Evolutionary conservation across 192 early-diverging fungal genomes (phyloP).

Genomic region (Tieghemiomyces parasiticus): DNA sequence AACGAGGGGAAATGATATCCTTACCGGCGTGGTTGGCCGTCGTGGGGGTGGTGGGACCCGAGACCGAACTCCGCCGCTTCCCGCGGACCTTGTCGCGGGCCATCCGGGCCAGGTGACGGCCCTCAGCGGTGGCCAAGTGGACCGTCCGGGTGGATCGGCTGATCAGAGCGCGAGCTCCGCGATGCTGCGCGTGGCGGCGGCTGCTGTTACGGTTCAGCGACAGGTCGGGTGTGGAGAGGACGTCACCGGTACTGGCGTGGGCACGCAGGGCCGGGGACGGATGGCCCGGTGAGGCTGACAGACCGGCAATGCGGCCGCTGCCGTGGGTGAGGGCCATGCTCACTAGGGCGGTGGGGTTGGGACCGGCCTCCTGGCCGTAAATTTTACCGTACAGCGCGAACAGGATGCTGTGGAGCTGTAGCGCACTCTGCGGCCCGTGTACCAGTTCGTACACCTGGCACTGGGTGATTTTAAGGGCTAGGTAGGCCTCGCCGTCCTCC

Average conservation of each 20-base stretch:
- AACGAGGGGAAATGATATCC: not conserved
- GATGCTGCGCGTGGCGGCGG: not conserved
- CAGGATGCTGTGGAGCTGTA: constrained; percentile 38
- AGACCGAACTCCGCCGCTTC: not conserved
- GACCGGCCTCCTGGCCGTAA: constrained; percentile 14
- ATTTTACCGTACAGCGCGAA: constrained; percentile 44
- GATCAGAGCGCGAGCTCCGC: not conserved
- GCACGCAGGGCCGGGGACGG: not conserved
- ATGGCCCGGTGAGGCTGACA: not conserved
- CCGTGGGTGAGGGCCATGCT: not conserved
- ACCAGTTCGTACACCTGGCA: constrained; percentile 31
- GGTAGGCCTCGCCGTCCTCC: constrained; percentile 40
- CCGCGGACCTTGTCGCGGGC: constrained; percentile 10
- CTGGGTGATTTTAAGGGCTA: constrained; percentile 46
- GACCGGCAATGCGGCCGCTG: not conserved
- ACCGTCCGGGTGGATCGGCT: constrained; percentile 5
- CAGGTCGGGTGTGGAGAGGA: constrained; percentile 1
- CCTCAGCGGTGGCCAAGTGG: constrained; percentile 6
- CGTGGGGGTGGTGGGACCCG: not conserved
- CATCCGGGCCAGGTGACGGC: not conserved
- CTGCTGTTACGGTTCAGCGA: not conserved
- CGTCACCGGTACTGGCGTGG: not conserved
- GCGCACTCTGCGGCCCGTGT: constrained; percentile 30
- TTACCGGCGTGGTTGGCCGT: not conserved
- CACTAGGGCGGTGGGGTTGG: not conserved